These are phyloP conservation scores for Nicotiana benthamiana DNA, from an alignment of 257 asterid species.

Conservation along the genomic window DNA sequence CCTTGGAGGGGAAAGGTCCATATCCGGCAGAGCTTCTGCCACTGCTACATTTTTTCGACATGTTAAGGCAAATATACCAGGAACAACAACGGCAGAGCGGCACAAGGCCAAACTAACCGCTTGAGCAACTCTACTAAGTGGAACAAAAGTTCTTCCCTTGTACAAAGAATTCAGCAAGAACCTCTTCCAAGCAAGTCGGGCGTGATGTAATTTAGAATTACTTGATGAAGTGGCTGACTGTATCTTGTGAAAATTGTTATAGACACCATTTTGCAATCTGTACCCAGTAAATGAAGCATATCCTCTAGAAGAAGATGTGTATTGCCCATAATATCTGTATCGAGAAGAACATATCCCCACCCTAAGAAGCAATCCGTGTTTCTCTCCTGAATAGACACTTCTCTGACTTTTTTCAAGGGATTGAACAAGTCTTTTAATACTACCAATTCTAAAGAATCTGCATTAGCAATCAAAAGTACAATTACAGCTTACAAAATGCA, in stretches of 20 bases:
- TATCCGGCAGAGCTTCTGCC: slow-evolving; percentile 42
- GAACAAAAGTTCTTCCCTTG: slow-evolving; percentile 23
- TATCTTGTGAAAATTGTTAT: slow-evolving; percentile 19
- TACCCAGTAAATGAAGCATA: slow-evolving; percentile 26
- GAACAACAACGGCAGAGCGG: slow-evolving; percentile 53
- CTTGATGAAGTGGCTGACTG: slow-evolving; percentile 30
- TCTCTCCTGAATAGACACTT: slow-evolving; percentile 14
- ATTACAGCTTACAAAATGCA: not conserved
- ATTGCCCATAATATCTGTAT: slow-evolving; percentile 33
- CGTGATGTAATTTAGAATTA: slow-evolving; percentile 34
- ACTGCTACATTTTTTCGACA: slow-evolving; percentile 46
- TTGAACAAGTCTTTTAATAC: slow-evolving; percentile 29
- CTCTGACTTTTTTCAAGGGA: slow-evolving; percentile 16
- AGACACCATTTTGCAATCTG: slow-evolving; percentile 24
- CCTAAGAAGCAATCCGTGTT: slow-evolving; percentile 29
- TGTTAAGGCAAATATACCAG: slow-evolving; percentile 55
- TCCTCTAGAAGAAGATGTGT: slow-evolving; percentile 26
- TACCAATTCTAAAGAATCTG: slow-evolving; percentile 48
- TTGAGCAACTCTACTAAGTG: slow-evolving; percentile 59
- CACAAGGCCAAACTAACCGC: slow-evolving; percentile 71
- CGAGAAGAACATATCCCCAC: slow-evolving; percentile 25
- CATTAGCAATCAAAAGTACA: slow-evolving; percentile 3
- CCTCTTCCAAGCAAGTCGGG: slow-evolving; percentile 60
- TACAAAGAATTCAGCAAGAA: slow-evolving; percentile 25
- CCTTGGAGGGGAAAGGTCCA: slow-evolving; percentile 33